Percentiles rank a stretch among this genome's conserved stretches.
Conservation (phyloP, 306 rosid species). For the Castanea sativa region DNA sequence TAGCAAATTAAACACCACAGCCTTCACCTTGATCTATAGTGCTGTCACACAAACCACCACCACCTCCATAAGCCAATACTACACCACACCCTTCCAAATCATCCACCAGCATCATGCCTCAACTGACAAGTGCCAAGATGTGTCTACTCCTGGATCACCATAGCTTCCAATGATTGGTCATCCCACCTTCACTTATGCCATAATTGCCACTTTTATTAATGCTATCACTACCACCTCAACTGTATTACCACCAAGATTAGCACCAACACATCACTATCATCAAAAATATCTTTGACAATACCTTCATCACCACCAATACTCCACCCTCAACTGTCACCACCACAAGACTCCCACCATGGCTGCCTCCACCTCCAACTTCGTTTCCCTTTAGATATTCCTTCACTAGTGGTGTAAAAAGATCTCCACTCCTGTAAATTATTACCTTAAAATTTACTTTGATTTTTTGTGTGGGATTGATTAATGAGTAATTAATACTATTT, state of each 20-base stretch:
- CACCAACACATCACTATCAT: not conserved
- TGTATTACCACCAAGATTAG: not conserved
- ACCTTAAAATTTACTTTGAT: not conserved
- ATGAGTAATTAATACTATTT: not conserved
- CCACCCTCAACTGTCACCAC: not conserved
- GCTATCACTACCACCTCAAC: not conserved
- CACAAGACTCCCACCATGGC: not conserved
- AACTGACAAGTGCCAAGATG: not conserved
- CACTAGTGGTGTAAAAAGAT: not conserved
- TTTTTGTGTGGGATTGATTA: not conserved
- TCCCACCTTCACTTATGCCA: slow-evolving; percentile 1
- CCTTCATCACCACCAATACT: not conserved
- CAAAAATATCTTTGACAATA: not conserved
- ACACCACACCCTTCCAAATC: not conserved
- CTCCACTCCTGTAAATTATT: not conserved
- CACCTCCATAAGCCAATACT: not conserved
- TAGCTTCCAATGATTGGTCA: not conserved
- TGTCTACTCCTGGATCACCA: not conserved
- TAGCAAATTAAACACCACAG: not conserved
- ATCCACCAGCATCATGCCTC: not conserved
- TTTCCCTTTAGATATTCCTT: not conserved
- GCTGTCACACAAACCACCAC: not conserved
- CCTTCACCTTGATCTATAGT: not conserved
- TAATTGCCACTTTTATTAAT: not conserved
- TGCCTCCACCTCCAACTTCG: not conserved